A percentile compares a stretch with the other conserved stretches of the same genome.
phyloP scores from a whole-genome alignment of 768 basidiomycete genomes.

The Sarcodon sp. region DNA sequence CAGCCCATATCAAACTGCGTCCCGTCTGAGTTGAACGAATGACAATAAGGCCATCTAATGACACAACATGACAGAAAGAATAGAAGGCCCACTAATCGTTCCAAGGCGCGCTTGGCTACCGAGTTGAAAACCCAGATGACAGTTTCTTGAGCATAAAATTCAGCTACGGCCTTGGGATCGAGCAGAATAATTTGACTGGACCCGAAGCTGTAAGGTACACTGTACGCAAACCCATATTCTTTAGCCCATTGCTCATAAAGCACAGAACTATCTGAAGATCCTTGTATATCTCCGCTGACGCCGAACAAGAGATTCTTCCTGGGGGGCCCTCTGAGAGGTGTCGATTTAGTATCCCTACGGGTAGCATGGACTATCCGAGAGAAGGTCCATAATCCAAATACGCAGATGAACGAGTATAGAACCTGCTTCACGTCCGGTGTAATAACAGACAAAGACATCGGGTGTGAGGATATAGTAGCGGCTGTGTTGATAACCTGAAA shows the following conservation, averaged over 20 bases:
- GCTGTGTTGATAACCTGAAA: no score
- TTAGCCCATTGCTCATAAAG: conserved; percentile 33
- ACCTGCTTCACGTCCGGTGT: no score
- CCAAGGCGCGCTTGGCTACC: conserved; percentile 19
- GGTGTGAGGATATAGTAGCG: no score
- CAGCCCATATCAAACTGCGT: conserved; percentile 23
- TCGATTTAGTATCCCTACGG: conserved; percentile 11
- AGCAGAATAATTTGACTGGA: conserved; percentile 8
- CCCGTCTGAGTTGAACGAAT: conserved; percentile 14
- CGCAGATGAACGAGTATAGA: no score
- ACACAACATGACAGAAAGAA: not conserved
- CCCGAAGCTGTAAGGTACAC: conserved; percentile 19
- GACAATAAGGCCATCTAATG: no score
- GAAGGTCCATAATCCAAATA: conserved; percentile 8
- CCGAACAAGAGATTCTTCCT: conserved; percentile 31
- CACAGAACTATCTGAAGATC: conserved; percentile 15
- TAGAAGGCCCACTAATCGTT: conserved; percentile 19
- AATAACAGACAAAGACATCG: no score
- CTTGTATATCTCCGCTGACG: conserved; percentile 14
- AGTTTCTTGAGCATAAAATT: conserved; percentile 38
- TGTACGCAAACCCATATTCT: conserved; percentile 33
- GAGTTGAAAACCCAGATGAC: conserved; percentile 30
- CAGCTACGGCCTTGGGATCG: conserved; percentile 31
- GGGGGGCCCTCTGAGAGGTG: conserved; percentile 28
- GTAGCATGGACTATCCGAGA: conserved; percentile 8